phyloP scores from a whole-genome alignment of 192 early-diverging fungal species.

The Podila epicladia region DNA sequence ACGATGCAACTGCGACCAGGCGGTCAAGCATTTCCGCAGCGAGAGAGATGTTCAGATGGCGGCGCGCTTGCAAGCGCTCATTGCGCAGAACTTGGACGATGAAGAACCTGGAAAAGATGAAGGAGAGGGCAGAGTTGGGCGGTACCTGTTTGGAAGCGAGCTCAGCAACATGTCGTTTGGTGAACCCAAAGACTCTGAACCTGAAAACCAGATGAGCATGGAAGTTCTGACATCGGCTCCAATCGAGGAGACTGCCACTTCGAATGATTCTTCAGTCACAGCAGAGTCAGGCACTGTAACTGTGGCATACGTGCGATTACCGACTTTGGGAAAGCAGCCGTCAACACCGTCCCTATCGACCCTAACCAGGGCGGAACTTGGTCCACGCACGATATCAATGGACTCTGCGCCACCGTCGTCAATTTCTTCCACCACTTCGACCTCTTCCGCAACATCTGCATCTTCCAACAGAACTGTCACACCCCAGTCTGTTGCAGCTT shows the following conservation, averaged over 20 bases:
- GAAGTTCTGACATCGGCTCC: background rate
- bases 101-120: background rate
- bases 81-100: background rate
- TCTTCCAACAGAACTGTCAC: background rate
- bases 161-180: slow-evolving; percentile 20
- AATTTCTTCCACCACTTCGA: no score
- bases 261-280: no score
- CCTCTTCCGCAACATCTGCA: background rate
- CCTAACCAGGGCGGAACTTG: no score
- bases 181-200: background rate
- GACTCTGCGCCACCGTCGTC: no score
- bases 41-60: background rate
- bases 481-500: background rate
- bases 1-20: background rate
- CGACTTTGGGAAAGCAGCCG: no score
- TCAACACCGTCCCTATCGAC: no score
- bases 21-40: slow-evolving; percentile 1
- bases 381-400: no score
- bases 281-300: no score
- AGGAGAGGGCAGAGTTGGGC: background rate
- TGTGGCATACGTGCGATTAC: no score
- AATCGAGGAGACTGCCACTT: background rate
- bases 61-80: background rate
- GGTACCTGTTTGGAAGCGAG: slow-evolving; percentile 25
- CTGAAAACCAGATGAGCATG: background rate